These are phyloP conservation scores for Pestalotiopsis sp. DNA, from an alignment of 2,329 filamentous ascomycete genomes.

Conservation along the genomic window DNA sequence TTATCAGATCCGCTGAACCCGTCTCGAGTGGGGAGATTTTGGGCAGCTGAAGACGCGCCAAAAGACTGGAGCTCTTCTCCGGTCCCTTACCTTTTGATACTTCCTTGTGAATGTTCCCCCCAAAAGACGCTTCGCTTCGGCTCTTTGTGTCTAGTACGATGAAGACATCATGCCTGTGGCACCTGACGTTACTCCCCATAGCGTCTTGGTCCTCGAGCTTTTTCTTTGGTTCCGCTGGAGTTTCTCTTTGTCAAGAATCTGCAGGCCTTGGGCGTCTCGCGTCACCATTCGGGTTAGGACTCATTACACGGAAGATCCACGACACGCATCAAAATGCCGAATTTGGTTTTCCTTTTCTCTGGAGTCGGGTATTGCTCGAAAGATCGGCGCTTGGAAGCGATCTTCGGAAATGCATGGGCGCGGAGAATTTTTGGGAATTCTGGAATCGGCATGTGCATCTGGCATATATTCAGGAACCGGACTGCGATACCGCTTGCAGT, in stretches of 20 bases:
- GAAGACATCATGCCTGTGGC: not conserved
- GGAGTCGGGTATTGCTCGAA: not conserved
- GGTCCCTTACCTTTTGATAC: not conserved
- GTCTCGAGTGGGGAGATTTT: not conserved
- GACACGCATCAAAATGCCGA: not conserved
- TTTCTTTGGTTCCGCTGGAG: not conserved
- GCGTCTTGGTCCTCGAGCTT: not conserved
- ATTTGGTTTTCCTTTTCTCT: not conserved
- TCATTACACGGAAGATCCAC: not conserved
- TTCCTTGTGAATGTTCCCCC: not conserved
- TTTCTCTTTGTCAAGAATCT: constrained; percentile 10
- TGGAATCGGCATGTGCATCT: not conserved
- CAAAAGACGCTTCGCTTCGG: not conserved
- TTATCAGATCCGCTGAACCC: constrained; percentile 5
- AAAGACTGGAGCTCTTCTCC: not conserved
- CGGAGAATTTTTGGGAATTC: not conserved
- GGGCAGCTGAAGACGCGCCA: not conserved
- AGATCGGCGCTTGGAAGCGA: not conserved
- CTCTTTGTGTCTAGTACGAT: not conserved
- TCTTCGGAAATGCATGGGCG: not conserved
- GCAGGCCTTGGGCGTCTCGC: not conserved
- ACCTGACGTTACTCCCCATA: not conserved
- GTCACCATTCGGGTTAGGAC: not conserved
- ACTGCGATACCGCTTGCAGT: not conserved
- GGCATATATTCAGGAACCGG: not conserved